Conservation (phyloP, 164 flowering plant genomes). For the Magnolia kwangsiensis region DNA sequence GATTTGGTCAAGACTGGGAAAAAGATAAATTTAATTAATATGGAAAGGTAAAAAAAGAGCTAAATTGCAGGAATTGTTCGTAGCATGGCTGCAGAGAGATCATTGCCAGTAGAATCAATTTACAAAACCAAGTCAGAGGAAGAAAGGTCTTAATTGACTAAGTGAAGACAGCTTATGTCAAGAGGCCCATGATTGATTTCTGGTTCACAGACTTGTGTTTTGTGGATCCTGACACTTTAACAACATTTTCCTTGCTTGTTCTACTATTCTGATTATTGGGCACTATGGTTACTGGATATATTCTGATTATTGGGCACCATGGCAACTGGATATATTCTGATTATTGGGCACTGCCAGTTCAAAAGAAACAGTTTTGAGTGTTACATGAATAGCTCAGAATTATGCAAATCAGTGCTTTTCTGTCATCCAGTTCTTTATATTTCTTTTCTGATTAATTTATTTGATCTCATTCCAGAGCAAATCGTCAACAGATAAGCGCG, state of each 20-base stretch:
- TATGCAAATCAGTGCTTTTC: neutral
- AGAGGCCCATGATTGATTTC: neutral
- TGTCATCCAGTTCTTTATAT: neutral
- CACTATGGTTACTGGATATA: neutral
- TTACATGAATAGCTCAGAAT: neutral
- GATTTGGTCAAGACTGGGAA: neutral
- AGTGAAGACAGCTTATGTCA: neutral
- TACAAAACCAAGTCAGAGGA: neutral
- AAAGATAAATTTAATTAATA: no score
- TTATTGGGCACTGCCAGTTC: neutral
- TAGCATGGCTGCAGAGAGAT: neutral
- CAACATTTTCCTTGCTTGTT: no score
- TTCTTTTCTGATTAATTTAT: constrained; percentile 1
- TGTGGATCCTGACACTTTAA: neutral
- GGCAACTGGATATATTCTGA: neutral
- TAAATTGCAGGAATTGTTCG: neutral
- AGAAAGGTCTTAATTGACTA: neutral
- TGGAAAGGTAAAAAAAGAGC: neutral
- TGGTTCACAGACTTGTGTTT: neutral
- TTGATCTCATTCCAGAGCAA: constrained; percentile 39
- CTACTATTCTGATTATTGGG: neutral
- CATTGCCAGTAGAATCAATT: neutral
- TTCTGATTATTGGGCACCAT: neutral
- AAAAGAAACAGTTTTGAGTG: neutral
- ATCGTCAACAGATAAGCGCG: constrained; percentile 56